Evolutionary conservation across 2,329 filamentous ascomycete genomes (phyloP), one percentile per base, ranked within the genome.

Genomic region (Cladorrhinum sp.): DNA sequence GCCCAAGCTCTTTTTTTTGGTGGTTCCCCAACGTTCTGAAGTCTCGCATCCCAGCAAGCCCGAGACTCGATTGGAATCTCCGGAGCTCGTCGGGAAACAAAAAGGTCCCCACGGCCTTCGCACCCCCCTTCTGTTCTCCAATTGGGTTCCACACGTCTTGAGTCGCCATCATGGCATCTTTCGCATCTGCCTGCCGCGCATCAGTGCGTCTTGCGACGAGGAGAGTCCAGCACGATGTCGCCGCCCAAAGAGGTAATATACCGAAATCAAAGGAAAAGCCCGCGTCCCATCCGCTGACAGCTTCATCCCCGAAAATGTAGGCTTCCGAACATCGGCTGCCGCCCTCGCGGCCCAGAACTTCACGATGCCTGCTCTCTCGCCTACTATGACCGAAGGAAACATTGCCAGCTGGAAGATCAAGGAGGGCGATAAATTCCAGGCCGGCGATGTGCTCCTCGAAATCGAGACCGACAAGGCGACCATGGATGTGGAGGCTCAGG

Each of bases 391-490:
- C 64, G 92, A 96, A 77, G 92, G 92, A 63, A 95, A 92, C 76
- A 96, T 96, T 71, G 84, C 90, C 52, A 85, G 77, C 63, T 96
- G 92, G 92, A 89, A 87, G 75, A 83, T 96, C 70, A 93, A 93
- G 76, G 92, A 96, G 78, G 92, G 91, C 72, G 90, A 95, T 68
- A 82, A 85, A 55, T 96, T 92, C 75, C 81, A 84, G 54, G 89
- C 91, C 60, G 92, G 92, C 67, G 92, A 96, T 74, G 91, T 96
- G 29, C 82, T 96, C 55, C 85, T 96, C 62, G 92, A 96, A 77
- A 95, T 96, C 73, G 92, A 96, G 79, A 96, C 92, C 61, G 92
- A 96, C 76, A 96, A 96, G 81, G 92, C 92, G 59, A 91, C 91
- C 59, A 96, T 96, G 91, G 92, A 96, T 69, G 92, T 96, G 24